phyloP scores from a whole-genome alignment of 2,329 filamentous ascomycete species.

The Sporothrix schenckii region DNA sequence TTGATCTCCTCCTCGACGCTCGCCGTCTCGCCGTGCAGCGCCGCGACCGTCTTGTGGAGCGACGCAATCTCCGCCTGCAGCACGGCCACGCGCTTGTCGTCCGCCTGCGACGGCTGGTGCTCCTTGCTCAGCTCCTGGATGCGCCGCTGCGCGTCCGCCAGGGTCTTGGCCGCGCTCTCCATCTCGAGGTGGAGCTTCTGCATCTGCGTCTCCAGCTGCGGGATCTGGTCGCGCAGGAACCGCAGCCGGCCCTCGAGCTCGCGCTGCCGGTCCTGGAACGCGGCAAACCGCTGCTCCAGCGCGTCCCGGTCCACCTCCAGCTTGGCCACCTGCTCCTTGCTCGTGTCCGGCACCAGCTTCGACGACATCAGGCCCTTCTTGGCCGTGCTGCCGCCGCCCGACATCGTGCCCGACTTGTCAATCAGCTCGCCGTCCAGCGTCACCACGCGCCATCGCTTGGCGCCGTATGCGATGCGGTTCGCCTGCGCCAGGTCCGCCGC shows the following conservation, averaged over 20 bases:
- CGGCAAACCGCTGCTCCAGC: constrained; percentile 78
- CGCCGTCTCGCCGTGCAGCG: constrained; percentile 80
- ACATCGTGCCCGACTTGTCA: constrained; percentile 98
- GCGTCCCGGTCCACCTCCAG: constrained; percentile 84
- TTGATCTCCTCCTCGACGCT: constrained; percentile 94
- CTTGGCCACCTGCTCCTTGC: constrained; percentile 84
- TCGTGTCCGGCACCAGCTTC: constrained; percentile 83
- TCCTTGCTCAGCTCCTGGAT: constrained; percentile 82
- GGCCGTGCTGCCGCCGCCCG: constrained; percentile 87
- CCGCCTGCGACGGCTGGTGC: constrained; percentile 76
- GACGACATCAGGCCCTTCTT: constrained; percentile 96
- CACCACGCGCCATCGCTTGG: constrained; percentile 91
- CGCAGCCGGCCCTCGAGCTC: constrained; percentile 75
- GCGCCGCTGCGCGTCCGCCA: constrained; percentile 79
- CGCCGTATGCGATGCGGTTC: constrained; percentile 94
- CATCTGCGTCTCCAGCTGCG: constrained; percentile 82
- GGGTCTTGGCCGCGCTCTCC: constrained; percentile 81
- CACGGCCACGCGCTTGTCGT: constrained; percentile 71
- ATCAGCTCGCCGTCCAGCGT: constrained; percentile 94
- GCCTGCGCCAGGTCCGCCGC: constrained; percentile 92
- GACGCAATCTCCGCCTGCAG: constrained; percentile 78
- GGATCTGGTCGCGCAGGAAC: constrained; percentile 75
- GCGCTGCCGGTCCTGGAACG: constrained; percentile 81
- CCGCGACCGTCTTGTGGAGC: constrained; percentile 76
- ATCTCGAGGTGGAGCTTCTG: constrained; percentile 90